Percentiles rank a stretch among this genome's conserved stretches.
phyloP scores from a whole-genome alignment of 495 filamentous ascomycete species.

The Talaromyces borbonicus region DNA sequence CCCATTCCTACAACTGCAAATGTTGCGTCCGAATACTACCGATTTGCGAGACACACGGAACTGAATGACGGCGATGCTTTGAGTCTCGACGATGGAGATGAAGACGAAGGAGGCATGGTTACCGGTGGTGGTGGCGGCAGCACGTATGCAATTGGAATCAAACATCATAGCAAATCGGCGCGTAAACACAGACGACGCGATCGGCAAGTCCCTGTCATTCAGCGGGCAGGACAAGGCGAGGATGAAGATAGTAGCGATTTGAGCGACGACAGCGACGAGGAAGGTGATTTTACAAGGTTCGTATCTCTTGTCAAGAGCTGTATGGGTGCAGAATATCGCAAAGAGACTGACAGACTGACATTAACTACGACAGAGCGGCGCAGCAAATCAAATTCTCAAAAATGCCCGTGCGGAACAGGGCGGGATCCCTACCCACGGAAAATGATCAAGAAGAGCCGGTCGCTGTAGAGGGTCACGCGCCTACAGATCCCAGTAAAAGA shows the following conservation, averaged over 20 bases:
- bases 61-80: slow-evolving; percentile 16
- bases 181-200: slow-evolving; percentile 31
- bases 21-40: slow-evolving; percentile 73
- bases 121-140: slow-evolving; percentile 64
- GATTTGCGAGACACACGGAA: slow-evolving; percentile 25
- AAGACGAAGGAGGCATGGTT: slow-evolving; percentile 73
- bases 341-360: background rate
- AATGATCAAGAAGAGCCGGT: slow-evolving; percentile 41
- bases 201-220: slow-evolving; percentile 37
- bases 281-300: slow-evolving; percentile 49
- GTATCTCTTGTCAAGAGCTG: too few species aligned
- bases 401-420: slow-evolving; percentile 79
- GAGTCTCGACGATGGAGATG: slow-evolving; percentile 58
- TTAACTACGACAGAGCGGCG: slow-evolving; percentile 30
- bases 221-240: slow-evolving; percentile 67
- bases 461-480: slow-evolving; percentile 43
- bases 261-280: slow-evolving; percentile 93
- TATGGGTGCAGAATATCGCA: too few species aligned
- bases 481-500: slow-evolving; percentile 39
- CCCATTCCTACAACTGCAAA: slow-evolving; percentile 77
- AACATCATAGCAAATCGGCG: slow-evolving; percentile 40
- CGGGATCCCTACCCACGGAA: slow-evolving; percentile 79
- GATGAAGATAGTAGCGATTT: slow-evolving; percentile 96
- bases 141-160: slow-evolving; percentile 64
- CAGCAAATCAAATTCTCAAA: slow-evolving; percentile 93